phyloP scores from a whole-genome alignment of 208 protist species.

The Borovskyia barvae region DNA sequence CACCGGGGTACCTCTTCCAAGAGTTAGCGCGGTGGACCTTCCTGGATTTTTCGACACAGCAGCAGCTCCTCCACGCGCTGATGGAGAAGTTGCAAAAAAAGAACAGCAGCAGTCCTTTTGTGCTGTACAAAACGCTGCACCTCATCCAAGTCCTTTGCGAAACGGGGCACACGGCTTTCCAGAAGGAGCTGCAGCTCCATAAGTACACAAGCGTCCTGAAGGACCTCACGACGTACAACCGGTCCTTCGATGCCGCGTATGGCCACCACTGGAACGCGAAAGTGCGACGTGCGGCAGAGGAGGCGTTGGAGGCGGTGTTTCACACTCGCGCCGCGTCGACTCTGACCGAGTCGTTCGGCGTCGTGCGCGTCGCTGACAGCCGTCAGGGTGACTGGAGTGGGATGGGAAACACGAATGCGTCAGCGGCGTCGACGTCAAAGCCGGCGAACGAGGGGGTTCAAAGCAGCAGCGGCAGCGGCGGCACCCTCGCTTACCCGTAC shows the following conservation, averaged over 20 bases:
- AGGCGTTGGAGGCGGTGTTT: conserved; percentile 54
- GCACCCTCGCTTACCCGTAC: background rate
- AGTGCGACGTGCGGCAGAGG: conserved; percentile 45
- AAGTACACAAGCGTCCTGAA: conserved; percentile 26
- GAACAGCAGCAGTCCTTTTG: conserved; percentile 31
- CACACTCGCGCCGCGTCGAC: conserved; percentile 17
- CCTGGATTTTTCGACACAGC: conserved; percentile 33
- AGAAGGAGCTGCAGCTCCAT: conserved; percentile 46
- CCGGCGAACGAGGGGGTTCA: background rate
- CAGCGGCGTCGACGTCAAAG: background rate
- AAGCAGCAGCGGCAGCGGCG: background rate
- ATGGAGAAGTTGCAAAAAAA: conserved; percentile 34
- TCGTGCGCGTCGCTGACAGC: background rate
- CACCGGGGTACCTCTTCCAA: conserved; percentile 47
- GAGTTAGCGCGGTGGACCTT: conserved; percentile 57
- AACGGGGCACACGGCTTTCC: conserved; percentile 65
- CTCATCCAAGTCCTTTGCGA: conserved; percentile 65
- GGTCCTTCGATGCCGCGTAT: conserved; percentile 33
- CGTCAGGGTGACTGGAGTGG: conserved; percentile 8
- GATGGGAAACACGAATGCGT: conserved; percentile 6
- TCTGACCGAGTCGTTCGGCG: no score
- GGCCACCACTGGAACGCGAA: conserved; percentile 65
- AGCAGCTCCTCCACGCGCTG: conserved; percentile 41
- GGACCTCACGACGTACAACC: conserved; percentile 46
- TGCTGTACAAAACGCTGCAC: conserved; percentile 63